Conservation (phyloP, 495 filamentous ascomycete species). For the Symbiotaphrina buchneri region DNA sequence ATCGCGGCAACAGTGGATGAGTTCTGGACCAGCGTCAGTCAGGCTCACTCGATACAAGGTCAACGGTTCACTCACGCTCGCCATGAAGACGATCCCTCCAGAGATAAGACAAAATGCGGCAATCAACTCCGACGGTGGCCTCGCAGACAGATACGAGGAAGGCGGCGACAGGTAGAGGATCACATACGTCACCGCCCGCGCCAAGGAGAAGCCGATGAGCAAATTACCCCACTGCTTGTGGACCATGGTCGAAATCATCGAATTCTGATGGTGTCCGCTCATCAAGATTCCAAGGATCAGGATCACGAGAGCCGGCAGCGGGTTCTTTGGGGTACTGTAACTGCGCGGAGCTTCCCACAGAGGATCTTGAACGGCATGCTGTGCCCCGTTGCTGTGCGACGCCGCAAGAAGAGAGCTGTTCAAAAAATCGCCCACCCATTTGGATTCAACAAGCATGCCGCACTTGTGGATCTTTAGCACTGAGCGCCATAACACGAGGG, state of each 20-base stretch:
- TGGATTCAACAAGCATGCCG: slow-evolving; percentile 87
- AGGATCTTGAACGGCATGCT: slow-evolving; percentile 8
- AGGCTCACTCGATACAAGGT: neutral
- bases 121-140: slow-evolving; percentile 81
- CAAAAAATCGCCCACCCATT: slow-evolving; percentile 39
- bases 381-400: slow-evolving; percentile 2
- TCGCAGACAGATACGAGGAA: slow-evolving; percentile 56
- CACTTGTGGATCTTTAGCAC: slow-evolving; percentile 22
- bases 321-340: slow-evolving; percentile 66
- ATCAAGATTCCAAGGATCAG: slow-evolving; percentile 83
- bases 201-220: slow-evolving; percentile 57
- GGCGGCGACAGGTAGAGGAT: slow-evolving; percentile 65
- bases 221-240: slow-evolving; percentile 89
- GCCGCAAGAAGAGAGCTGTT: slow-evolving; percentile 30
- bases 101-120: slow-evolving; percentile 69
- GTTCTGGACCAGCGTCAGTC: slow-evolving; percentile 19
- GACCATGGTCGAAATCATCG: slow-evolving; percentile 73
- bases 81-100: slow-evolving; percentile 85
- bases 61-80: slow-evolving; percentile 34
- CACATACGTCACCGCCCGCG: slow-evolving; percentile 61
- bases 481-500: neutral
- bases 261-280: slow-evolving; percentile 72
- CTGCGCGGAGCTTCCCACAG: slow-evolving; percentile 26
- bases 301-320: slow-evolving; percentile 70
- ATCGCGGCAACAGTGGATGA: slow-evolving; percentile 56